Evolutionary conservation across 2,329 filamentous ascomycete genomes (phyloP).

Genomic region (Harringtonia lauricola): DNA sequence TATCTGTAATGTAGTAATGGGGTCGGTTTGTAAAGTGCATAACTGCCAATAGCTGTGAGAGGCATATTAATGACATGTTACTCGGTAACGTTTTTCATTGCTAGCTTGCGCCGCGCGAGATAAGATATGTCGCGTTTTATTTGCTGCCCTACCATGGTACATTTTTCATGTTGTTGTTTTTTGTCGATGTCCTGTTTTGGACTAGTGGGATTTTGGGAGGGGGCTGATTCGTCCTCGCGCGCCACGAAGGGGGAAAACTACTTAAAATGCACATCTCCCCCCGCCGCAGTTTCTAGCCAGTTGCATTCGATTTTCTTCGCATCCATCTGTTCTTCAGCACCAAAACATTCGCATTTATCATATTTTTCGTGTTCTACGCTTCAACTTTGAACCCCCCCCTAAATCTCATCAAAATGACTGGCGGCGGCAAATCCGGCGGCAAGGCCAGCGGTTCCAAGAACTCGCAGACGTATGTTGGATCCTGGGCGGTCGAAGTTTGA

Average conservation of each 20-base stretch:
- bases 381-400: constrained; percentile 18
- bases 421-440: constrained; percentile 98
- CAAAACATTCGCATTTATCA: constrained; percentile 14
- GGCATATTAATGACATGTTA: too few species aligned
- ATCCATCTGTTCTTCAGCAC: constrained; percentile 19
- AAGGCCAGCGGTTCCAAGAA: constrained; percentile 99
- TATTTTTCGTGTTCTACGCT: constrained; percentile 19
- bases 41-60: too few species aligned
- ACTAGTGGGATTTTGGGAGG: constrained; percentile 16
- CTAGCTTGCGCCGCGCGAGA: too few species aligned
- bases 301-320: constrained; percentile 27
- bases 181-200: constrained; percentile 14
- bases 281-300: constrained; percentile 21
- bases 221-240: constrained; percentile 40
- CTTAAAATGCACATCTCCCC: constrained; percentile 41
- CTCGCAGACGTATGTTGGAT: constrained; percentile 98
- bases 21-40: too few species aligned
- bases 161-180: constrained; percentile 5
- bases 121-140: background rate
- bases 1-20: too few species aligned
- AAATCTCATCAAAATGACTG: constrained; percentile 82
- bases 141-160: background rate
- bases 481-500: too few species aligned
- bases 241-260: constrained; percentile 38
- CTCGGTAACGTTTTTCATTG: too few species aligned